Evolutionary conservation across 441 rosid genomes (phyloP).

Genomic region (Adansonia madagascariensis): DNA sequence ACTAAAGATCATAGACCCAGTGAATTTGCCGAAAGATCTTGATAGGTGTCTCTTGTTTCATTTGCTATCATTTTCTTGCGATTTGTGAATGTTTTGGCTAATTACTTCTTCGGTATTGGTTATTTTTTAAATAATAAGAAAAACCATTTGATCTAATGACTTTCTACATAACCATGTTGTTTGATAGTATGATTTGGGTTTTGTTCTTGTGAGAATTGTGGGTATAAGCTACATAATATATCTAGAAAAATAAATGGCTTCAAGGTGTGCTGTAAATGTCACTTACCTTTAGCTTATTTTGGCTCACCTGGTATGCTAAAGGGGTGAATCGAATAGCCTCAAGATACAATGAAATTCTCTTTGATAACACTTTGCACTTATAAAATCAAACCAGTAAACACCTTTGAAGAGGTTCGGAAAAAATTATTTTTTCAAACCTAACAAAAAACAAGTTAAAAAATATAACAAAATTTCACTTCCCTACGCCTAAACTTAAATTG

Average conservation of each 20-base stretch:
- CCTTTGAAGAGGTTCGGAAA: background rate
- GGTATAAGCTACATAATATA: background rate
- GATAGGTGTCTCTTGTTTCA: constrained; percentile 2
- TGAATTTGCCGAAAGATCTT: constrained; percentile 9
- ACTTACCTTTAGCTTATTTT: background rate
- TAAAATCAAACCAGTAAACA: background rate
- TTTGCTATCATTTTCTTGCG: background rate
- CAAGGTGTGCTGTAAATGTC: background rate
- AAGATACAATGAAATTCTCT: background rate
- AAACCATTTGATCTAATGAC: constrained; percentile 22
- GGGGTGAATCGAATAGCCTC: background rate
- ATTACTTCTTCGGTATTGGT: constrained; percentile 14
- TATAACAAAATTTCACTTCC: too few species aligned
- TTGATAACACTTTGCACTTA: background rate
- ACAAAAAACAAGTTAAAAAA: too few species aligned
- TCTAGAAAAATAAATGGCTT: background rate
- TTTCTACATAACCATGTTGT: constrained; percentile 7
- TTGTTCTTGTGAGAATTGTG: background rate
- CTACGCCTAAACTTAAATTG: too few species aligned
- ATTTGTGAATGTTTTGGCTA: constrained; percentile 17
- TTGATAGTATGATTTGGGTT: constrained; percentile 12
- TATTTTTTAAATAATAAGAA: background rate
- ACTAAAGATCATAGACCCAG: background rate
- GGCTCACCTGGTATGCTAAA: background rate
- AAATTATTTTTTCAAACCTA: too few species aligned